Evolutionary conservation across 1,284 basidiomycete species (phyloP), one percentile per base, ranked within the genome.

Genomic region (Apiotrichum mycotoxinovorans): DNA sequence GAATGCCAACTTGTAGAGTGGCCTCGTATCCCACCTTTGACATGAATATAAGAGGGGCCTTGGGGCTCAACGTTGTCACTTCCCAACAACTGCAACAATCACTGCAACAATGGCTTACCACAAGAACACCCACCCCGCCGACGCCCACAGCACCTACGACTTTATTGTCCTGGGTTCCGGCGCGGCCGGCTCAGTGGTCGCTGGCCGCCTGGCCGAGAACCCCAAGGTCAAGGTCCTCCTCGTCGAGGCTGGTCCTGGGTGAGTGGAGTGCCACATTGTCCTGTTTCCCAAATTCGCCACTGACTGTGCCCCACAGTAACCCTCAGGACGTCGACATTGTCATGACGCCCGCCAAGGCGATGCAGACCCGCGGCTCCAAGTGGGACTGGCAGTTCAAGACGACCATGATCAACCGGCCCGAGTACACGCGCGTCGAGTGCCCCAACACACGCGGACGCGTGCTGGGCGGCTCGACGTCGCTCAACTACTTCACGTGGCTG

Each of bases 401-500:
- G 15, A 58, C 57, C 43, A 58, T 58, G 57, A 58, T 58, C 43
- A 25, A 58, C 57, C 51, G 56, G 14, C 35, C 41, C 18, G 40
- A 53, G 38, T 58, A 58, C 51, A 58, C 57, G 0, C 57, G 57
- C 25, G 37, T 58, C 30, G 52, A 58, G 52, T 51, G 53, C 38
- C 57, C 52, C 44, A 58, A 58, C 25, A 44, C 52, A 1, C 70
- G 82, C 26, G 84, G 83, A 1, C 83, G 82, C 66, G 83, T 83
- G 0, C 78, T 86, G 3, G 84, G 84, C 30, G 85, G 84, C 1
- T 79, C 80, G 46, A 80, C 82, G 35, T 83, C 83, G 1, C 83
- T 86, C 69, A 86, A 86, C 64, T 84, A 84, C 30, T 83, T 75
- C 12, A 74, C 79, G 7, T 85, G 82, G 76, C 84, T 83, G n/a